Conservation (phyloP, 73 alveolate genomes). For the Tetrahymena malaccensis region DNA sequence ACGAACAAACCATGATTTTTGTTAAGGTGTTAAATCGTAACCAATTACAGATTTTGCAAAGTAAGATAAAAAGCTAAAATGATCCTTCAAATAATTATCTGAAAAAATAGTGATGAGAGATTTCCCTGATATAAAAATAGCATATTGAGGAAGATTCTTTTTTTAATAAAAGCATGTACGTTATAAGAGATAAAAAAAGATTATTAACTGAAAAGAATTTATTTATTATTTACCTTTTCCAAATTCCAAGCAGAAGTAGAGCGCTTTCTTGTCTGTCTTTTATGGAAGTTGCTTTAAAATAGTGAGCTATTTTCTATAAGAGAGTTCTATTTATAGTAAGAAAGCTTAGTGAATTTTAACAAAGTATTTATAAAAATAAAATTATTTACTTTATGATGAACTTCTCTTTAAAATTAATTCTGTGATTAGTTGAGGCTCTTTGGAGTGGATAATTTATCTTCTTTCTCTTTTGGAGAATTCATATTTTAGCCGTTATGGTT, state of each 20-base stretch:
- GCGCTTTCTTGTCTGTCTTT: neutral
- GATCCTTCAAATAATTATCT: slow-evolving; percentile 17
- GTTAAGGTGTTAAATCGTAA: slow-evolving; percentile 14
- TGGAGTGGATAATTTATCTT: neutral
- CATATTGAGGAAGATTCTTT: neutral
- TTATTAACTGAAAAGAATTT: neutral
- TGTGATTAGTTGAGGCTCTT: neutral
- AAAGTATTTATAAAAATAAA: neutral
- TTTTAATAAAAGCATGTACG: neutral
- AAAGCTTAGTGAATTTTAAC: neutral
- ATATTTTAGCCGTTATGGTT: neutral
- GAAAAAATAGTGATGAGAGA: neutral
- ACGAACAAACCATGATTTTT: slow-evolving; percentile 6
- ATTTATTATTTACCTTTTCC: neutral
- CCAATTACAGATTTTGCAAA: slow-evolving; percentile 27
- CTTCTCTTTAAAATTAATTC: neutral
- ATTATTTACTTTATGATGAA: neutral
- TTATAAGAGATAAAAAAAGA: neutral
- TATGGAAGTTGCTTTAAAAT: neutral
- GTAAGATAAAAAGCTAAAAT: slow-evolving; percentile 23
- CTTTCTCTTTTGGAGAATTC: neutral
- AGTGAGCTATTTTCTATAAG: neutral
- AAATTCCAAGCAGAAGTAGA: neutral
- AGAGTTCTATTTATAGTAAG: neutral
- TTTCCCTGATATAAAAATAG: neutral